Conservation (phyloP, 306 rosid genomes). For the Senna tora region DNA sequence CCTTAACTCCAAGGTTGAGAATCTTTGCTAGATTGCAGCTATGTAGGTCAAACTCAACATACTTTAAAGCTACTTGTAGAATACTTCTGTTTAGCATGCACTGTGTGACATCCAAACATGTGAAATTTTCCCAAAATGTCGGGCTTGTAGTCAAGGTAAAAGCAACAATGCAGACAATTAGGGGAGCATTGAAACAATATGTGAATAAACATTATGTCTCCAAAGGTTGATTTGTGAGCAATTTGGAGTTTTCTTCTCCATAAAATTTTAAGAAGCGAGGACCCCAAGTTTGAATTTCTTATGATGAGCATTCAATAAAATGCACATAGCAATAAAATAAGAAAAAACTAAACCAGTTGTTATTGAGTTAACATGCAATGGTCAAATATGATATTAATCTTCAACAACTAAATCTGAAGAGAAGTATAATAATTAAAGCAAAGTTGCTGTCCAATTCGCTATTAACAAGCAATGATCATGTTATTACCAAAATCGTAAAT, state of each 20-base stretch:
- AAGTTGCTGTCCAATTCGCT: not conserved
- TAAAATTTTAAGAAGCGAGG: not conserved
- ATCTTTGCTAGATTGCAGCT: conserved; percentile 50
- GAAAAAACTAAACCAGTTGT: not conserved
- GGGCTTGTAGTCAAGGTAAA: conserved; percentile 66
- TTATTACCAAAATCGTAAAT: not conserved
- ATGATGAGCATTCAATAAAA: not conserved
- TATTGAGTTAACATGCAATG: not conserved
- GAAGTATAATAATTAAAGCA: not conserved
- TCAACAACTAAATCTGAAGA: conserved; percentile 6
- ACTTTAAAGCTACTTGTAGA: conserved; percentile 57
- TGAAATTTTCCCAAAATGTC: conserved; percentile 90
- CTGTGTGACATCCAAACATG: conserved; percentile 86
- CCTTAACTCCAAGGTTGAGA: conserved; percentile 79
- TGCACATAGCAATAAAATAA: not conserved
- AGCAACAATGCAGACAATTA: conserved; percentile 35
- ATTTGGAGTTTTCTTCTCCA: not conserved
- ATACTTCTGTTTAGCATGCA: conserved; percentile 77
- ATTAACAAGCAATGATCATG: not conserved
- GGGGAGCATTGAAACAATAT: conserved; percentile 26
- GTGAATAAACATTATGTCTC: conserved; percentile 18
- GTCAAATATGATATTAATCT: not conserved
- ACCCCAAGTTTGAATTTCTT: conserved; percentile 1
- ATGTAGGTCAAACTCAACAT: conserved; percentile 50
- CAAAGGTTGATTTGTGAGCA: not conserved